A percentile compares a stretch with the other conserved stretches of the same genome.
Conservation (phyloP, 352 stramenopile species). For the Phytophthora pinifolia region DNA sequence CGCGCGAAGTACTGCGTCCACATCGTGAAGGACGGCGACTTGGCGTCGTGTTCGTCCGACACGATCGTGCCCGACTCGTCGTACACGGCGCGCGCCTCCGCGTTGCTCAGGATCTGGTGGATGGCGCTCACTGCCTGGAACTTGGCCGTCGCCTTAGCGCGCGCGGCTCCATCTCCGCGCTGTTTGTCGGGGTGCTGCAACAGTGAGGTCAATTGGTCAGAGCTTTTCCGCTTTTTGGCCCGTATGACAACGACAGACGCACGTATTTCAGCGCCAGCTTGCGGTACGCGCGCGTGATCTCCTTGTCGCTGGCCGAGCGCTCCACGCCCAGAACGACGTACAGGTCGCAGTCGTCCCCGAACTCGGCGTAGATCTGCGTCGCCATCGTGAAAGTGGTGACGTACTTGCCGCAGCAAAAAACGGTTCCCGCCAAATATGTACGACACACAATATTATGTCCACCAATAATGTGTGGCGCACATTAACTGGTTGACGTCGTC, state of each 20-base stretch:
- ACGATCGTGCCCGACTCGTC: conserved; percentile 84
- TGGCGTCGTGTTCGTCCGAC: conserved; percentile 46
- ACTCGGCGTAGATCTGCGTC: conserved; percentile 53
- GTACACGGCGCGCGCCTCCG: conserved; percentile 73
- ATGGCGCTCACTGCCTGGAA: conserved; percentile 89
- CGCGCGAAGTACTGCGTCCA: conserved; percentile 89
- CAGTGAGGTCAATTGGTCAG: conserved; percentile 4
- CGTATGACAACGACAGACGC: conserved; percentile 11
- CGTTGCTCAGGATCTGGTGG: conserved; percentile 83
- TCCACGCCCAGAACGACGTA: conserved; percentile 79
- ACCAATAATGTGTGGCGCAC: conserved; percentile 7
- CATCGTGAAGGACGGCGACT: conserved; percentile 59
- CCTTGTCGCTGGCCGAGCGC: conserved; percentile 56
- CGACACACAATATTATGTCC: background rate
- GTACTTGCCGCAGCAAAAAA: conserved; percentile 4
- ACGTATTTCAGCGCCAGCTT: conserved; percentile 77
- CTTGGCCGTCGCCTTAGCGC: conserved; percentile 60
- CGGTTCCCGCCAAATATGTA: conserved; percentile 5
- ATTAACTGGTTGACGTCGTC: conserved; percentile 23
- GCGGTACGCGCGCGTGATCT: conserved; percentile 69
- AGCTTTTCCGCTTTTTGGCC: background rate
- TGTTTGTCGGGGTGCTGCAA: conserved; percentile 91
- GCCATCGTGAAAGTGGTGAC: conserved; percentile 24
- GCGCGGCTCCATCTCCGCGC: conserved; percentile 58
- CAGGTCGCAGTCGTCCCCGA: conserved; percentile 67